These are phyloP conservation scores for Sporothrix globosa DNA, from an alignment of 2,329 filamentous ascomycete genomes.

Conservation along the genomic window DNA sequence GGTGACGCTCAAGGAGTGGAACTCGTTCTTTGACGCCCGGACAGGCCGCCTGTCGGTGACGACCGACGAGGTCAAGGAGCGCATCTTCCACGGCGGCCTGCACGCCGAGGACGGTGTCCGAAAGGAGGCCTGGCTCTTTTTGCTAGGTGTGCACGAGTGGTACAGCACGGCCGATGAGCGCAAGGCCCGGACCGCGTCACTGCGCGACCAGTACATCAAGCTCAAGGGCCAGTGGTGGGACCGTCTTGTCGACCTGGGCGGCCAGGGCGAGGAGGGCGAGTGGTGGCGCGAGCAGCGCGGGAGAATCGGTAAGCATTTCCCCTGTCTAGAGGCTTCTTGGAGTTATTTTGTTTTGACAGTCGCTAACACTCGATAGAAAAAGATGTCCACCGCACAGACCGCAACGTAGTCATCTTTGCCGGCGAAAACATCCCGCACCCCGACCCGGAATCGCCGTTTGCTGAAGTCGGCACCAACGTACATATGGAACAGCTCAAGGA, in stretches of 20 bases:
- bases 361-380: slow-evolving; percentile 59
- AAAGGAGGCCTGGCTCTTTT: slow-evolving; percentile 95
- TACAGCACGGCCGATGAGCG: slow-evolving; percentile 85
- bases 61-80: slow-evolving; percentile 89
- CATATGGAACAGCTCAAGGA: slow-evolving; percentile 99
- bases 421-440: slow-evolving; percentile 97
- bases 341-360: no score
- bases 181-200: slow-evolving; percentile 77
- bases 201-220: slow-evolving; percentile 90
- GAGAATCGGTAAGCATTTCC: slow-evolving; percentile 63
- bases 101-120: slow-evolving; percentile 87
- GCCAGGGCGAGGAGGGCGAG: slow-evolving; percentile 79
- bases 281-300: slow-evolving; percentile 96
- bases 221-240: slow-evolving; percentile 98
- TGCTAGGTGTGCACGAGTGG: slow-evolving; percentile 92
- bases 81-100: slow-evolving; percentile 94
- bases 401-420: slow-evolving; percentile 90
- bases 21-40: slow-evolving; percentile 77
- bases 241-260: slow-evolving; percentile 78
- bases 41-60: slow-evolving; percentile 79
- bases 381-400: slow-evolving; percentile 96
- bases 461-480: slow-evolving; percentile 89
- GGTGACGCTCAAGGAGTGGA: slow-evolving; percentile 85
- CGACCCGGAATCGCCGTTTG: slow-evolving; percentile 93
- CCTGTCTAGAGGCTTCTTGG: no score